Evolutionary conservation across 306 rosid species (phyloP).

Genomic region (Prunus mume): DNA sequence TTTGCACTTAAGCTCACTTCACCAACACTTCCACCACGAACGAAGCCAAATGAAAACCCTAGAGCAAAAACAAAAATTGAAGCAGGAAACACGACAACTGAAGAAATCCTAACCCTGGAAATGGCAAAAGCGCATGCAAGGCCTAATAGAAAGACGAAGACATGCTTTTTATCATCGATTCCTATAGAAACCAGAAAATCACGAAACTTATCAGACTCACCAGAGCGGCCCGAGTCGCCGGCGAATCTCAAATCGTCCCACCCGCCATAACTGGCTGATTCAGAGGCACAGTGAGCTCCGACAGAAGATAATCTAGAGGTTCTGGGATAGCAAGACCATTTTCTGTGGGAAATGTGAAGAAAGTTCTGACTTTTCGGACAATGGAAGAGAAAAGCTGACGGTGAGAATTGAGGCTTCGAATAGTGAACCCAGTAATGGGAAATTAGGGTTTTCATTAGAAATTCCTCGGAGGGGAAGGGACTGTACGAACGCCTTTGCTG

Average conservation of each 20-base stretch:
- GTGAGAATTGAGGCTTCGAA: conserved; percentile 27
- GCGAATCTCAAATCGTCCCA: conserved; percentile 65
- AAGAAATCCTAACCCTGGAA: conserved; percentile 82
- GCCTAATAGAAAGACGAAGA: conserved; percentile 62
- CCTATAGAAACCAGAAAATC: conserved; percentile 63
- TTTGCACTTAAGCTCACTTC: conserved; percentile 44
- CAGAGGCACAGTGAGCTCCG: conserved; percentile 39
- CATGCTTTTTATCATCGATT: conserved; percentile 56
- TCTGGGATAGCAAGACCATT: conserved; percentile 30
- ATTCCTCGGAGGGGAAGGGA: neutral
- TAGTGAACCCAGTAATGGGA: conserved; percentile 26
- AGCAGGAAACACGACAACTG: conserved; percentile 70
- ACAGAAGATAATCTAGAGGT: conserved; percentile 28
- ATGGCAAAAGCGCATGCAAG: conserved; percentile 76
- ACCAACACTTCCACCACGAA: conserved; percentile 45
- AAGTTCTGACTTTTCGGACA: conserved; percentile 32
- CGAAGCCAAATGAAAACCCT: conserved; percentile 70
- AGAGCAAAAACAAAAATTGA: conserved; percentile 61
- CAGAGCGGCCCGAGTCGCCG: conserved; percentile 30
- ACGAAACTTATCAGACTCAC: conserved; percentile 57
- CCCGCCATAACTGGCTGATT: conserved; percentile 57
- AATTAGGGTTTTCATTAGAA: conserved; percentile 46
- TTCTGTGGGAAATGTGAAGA: conserved; percentile 22
- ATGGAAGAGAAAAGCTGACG: conserved; percentile 26
- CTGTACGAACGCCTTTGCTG: neutral